A percentile compares a stretch with the other conserved stretches of the same genome.
Evolutionary conservation across 2,329 filamentous ascomycete species (phyloP).

Genomic region (Arthrobotrys sphaeroides): DNA sequence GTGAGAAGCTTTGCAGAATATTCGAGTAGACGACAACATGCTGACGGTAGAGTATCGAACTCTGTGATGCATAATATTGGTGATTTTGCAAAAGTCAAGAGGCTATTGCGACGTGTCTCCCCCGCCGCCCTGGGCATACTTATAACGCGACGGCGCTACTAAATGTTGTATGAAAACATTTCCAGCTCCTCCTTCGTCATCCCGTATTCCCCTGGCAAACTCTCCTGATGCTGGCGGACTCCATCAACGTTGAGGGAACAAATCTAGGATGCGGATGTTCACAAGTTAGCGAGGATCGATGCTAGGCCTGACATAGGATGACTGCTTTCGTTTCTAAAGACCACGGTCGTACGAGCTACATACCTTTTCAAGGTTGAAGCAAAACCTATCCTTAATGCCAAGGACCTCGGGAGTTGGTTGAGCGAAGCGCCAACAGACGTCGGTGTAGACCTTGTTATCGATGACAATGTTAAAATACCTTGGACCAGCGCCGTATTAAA

Average conservation of each 20-base stretch:
- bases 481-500: too few species aligned
- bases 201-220: background rate
- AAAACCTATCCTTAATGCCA: conserved; percentile 38
- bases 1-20: too few species aligned
- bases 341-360: too few species aligned
- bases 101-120: too few species aligned
- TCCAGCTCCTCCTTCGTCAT: conserved; percentile 23
- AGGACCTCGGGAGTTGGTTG: conserved; percentile 24
- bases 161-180: conserved; percentile 25
- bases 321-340: too few species aligned
- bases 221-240: background rate
- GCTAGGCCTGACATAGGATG: too few species aligned
- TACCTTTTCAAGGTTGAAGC: conserved; percentile 29
- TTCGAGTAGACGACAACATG: too few species aligned
- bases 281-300: background rate
- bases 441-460: background rate
- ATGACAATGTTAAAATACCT: conserved; percentile 31
- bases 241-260: conserved; percentile 23
- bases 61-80: too few species aligned
- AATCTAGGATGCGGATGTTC: conserved; percentile 1
- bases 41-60: too few species aligned
- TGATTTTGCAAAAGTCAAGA: too few species aligned
- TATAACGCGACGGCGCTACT: too few species aligned
- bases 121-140: too few species aligned
- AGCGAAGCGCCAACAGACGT: conserved; percentile 36